phyloP scores from a whole-genome alignment of 1,284 basidiomycete species.

The Kwoniella shivajii region DNA sequence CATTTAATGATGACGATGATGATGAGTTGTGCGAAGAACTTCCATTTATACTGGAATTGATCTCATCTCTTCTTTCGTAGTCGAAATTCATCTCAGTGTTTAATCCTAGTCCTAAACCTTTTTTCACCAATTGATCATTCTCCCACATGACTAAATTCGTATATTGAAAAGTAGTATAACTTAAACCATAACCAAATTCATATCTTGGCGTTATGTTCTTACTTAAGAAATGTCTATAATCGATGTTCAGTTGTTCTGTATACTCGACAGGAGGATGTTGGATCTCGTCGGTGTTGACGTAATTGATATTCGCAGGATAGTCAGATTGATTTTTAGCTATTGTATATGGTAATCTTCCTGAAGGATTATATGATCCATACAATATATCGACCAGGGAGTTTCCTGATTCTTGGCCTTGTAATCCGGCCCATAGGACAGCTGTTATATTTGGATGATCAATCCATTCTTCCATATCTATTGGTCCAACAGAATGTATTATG shows the following conservation, averaged over 20 bases:
- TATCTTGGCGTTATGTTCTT: slow-evolving; percentile 64
- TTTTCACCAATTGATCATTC: slow-evolving; percentile 6
- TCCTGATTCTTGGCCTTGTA: slow-evolving; percentile 73
- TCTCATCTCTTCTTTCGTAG: too few relatives aligned
- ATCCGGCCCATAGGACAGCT: slow-evolving; percentile 56
- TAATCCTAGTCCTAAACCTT: neutral
- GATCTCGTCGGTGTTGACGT: slow-evolving; percentile 39
- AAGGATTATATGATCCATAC: slow-evolving; percentile 65
- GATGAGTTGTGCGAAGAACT: too few relatives aligned
- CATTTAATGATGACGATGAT: neutral
- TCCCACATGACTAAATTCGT: slow-evolving; percentile 58
- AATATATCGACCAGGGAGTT: slow-evolving; percentile 68
- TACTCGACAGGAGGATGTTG: slow-evolving; percentile 62
- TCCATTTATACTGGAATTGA: too few relatives aligned
- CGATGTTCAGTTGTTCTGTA: slow-evolving; percentile 72
- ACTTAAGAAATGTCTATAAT: slow-evolving; percentile 76
- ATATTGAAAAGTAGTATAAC: slow-evolving; percentile 78
- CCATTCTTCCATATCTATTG: slow-evolving; percentile 73
- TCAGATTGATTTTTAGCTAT: slow-evolving; percentile 70
- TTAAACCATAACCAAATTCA: slow-evolving; percentile 82
- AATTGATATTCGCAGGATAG: slow-evolving; percentile 61
- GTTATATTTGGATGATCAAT: slow-evolving; percentile 66
- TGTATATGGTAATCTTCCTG: slow-evolving; percentile 75
- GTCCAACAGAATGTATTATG: slow-evolving; percentile 74
- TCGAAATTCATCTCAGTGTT: neutral